Conservation (phyloP, 1,284 basidiomycete species). For the Polyporus tsugae region DNA sequence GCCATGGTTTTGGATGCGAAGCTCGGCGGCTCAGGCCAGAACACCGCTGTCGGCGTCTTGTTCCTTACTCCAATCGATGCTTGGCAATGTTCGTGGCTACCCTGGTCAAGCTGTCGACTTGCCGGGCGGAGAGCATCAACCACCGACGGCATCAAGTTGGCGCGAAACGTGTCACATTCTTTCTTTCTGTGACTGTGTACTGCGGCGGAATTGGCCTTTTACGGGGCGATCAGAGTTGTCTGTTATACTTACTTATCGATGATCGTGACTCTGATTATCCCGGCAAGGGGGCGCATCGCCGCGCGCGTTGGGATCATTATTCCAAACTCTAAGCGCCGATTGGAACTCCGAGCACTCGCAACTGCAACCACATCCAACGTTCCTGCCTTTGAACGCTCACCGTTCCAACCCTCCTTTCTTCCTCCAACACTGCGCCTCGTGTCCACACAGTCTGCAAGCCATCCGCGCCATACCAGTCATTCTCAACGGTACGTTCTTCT, state of each 20-base stretch:
- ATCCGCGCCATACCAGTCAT: background rate
- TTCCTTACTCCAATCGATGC: background rate
- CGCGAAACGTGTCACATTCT: background rate
- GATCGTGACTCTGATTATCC: background rate
- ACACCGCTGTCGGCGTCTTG: background rate
- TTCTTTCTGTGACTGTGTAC: conserved; percentile 7
- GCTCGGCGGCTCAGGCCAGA: conserved; percentile 1
- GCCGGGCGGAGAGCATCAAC: background rate
- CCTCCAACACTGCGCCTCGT: background rate
- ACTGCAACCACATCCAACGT: background rate
- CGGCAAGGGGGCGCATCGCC: background rate
- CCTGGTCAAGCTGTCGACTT: background rate
- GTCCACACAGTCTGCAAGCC: too few species aligned
- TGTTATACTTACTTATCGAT: too few species aligned
- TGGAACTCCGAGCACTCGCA: background rate
- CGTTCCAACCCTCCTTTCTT: background rate
- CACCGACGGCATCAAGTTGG: background rate
- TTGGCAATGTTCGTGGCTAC: background rate
- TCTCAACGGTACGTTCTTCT: background rate
- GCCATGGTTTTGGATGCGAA: conserved; percentile 2
- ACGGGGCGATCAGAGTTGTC: background rate
- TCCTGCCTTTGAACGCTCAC: background rate
- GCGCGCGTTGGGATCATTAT: background rate
- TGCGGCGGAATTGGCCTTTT: background rate
- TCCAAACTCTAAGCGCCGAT: background rate